Conservation (phyloP, 371 early-diverging fungal species). For the Mortierella sp. region DNA sequence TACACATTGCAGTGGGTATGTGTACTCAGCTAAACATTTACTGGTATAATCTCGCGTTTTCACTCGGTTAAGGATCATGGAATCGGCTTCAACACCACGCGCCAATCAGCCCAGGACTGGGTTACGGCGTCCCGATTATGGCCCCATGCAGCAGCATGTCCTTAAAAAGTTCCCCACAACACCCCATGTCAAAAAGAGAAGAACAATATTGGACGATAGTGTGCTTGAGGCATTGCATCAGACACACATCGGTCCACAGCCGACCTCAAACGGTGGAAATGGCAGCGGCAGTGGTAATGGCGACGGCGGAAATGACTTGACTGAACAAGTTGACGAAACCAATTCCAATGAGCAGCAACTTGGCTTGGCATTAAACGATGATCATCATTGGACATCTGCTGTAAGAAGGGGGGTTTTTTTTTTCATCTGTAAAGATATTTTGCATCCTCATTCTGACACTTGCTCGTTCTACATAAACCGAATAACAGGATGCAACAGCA, state of each 20-base stretch:
- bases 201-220: constrained; percentile 37
- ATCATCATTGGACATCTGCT: background rate
- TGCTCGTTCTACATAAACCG: background rate
- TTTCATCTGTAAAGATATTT: background rate
- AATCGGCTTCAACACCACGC: constrained; percentile 15
- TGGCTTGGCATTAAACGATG: background rate
- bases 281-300: background rate
- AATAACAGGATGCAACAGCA: background rate
- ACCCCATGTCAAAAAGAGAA: constrained; percentile 27
- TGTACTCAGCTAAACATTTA: too few relatives aligned
- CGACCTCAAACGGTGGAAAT: background rate
- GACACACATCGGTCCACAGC: constrained; percentile 22
- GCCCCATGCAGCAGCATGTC: constrained; percentile 29
- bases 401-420: background rate
- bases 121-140: constrained; percentile 41
- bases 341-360: background rate
- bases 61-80: constrained; percentile 1
- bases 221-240: constrained; percentile 40
- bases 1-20: too few relatives aligned
- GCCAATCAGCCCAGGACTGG: constrained; percentile 20
- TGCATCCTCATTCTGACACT: background rate
- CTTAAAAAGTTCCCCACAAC: constrained; percentile 18
- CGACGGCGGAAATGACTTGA: background rate
- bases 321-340: background rate
- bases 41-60: background rate